A percentile compares a stretch with the other conserved stretches of the same genome.
Evolutionary conservation across 2,329 filamentous ascomycete species (phyloP).

Genomic region (Sclerotinia sclerotiorum): DNA sequence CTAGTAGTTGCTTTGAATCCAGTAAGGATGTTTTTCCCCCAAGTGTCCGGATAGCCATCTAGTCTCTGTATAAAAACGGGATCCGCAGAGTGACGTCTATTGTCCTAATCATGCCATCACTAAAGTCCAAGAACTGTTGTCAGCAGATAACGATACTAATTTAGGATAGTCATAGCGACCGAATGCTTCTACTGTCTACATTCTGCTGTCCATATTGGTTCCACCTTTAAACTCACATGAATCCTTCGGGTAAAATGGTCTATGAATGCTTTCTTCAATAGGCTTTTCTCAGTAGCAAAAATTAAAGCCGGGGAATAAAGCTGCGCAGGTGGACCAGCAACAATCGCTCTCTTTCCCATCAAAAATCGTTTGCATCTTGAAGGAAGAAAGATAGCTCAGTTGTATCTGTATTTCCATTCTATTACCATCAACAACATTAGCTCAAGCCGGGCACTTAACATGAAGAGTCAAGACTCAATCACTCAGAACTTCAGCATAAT

Average conservation of each 20-base stretch:
- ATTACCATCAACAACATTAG: not conserved
- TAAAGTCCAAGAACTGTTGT: not conserved
- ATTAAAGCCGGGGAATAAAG: slow-evolving; percentile 39
- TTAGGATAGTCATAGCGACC: not conserved
- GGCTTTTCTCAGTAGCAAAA: slow-evolving; percentile 39
- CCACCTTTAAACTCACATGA: slow-evolving; percentile 7
- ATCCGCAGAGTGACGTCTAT: not conserved
- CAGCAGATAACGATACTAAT: not conserved
- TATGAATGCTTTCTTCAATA: slow-evolving; percentile 31
- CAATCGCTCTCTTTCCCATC: not conserved
- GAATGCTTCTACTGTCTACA: not conserved
- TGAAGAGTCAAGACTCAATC: not conserved
- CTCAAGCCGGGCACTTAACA: not conserved
- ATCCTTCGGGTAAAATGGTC: slow-evolving; percentile 21
- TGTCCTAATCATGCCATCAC: not conserved
- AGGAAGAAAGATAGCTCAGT: not conserved
- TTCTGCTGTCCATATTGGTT: slow-evolving; percentile 19
- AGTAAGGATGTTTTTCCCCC: not conserved
- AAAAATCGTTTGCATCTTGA: slow-evolving; percentile 17
- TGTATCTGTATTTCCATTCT: not conserved
- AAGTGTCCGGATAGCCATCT: not conserved
- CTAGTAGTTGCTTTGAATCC: not conserved
- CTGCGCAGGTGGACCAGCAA: slow-evolving; percentile 39
- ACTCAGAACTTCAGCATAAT: not conserved
- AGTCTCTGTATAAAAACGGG: not conserved